A percentile compares a stretch with the other conserved stretches of the same genome.
Evolutionary conservation across 2,329 filamentous ascomycete genomes (phyloP).

Genomic region (Catunica adiposa): DNA sequence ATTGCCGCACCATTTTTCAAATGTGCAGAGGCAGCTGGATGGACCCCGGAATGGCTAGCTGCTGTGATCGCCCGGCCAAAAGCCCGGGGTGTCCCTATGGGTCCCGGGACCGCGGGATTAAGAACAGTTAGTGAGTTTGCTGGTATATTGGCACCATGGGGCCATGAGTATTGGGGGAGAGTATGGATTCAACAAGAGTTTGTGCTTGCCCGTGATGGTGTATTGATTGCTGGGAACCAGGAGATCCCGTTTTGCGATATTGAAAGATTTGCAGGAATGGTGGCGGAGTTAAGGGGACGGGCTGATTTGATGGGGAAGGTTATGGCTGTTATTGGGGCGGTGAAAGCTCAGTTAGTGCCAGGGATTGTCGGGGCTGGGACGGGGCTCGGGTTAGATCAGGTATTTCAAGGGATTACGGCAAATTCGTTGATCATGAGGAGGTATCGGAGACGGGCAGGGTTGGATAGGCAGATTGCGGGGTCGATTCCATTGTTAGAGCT

Average conservation of each 20-base stretch:
- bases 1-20: conserved; percentile 6
- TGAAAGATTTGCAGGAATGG: not conserved
- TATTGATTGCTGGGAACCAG: not conserved
- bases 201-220: conserved; percentile 2
- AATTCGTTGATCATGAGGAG: not conserved
- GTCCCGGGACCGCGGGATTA: not conserved
- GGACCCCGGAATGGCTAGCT: not conserved
- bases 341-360: not conserved
- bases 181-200: conserved; percentile 10
- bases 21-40: conserved; percentile 3
- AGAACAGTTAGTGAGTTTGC: not conserved
- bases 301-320: not conserved
- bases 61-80: not conserved
- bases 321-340: not conserved
- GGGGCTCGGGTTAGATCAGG: not conserved
- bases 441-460: not conserved
- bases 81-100: not conserved
- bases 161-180: conserved; percentile 7
- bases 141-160: not conserved
- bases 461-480: not conserved
- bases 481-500: conserved; percentile 1
- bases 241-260: not conserved
- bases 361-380: not conserved
- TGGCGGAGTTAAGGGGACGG: not conserved
- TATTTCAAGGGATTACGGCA: not conserved